phyloP scores from a whole-genome alignment of 495 filamentous ascomycete species.

The Neurospora sp. region DNA sequence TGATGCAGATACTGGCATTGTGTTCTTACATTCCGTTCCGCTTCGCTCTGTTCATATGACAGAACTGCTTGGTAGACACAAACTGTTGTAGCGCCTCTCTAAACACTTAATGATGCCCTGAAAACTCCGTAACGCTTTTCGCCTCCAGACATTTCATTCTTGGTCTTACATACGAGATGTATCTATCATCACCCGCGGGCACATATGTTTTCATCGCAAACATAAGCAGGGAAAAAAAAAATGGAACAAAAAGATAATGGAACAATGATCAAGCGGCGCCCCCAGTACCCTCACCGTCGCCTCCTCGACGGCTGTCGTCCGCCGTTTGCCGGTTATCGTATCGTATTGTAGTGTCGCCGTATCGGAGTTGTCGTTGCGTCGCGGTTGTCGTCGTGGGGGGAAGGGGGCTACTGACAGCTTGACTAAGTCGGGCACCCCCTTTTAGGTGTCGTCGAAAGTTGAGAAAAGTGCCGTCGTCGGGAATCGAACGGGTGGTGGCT shows the following conservation, averaged over 20 bases:
- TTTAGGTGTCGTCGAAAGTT: not conserved
- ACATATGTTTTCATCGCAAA: not conserved
- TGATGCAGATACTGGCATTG: not conserved
- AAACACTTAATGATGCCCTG: not conserved
- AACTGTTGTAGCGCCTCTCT: no score
- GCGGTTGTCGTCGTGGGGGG: no score
- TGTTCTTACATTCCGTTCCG: no score
- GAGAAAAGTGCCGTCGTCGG: not conserved
- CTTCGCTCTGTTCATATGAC: not conserved
- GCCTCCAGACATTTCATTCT: not conserved
- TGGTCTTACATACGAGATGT: not conserved
- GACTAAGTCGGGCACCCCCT: not conserved
- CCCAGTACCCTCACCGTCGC: not conserved
- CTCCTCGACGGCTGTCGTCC: not conserved
- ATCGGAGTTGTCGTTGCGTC: no score
- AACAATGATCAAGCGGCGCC: not conserved
- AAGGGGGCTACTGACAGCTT: not conserved
- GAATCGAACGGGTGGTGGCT: not conserved
- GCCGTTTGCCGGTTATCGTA: not conserved
- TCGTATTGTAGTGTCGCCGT: no score
- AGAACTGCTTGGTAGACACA: not conserved
- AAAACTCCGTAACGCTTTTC: not conserved
- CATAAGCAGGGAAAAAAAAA: not conserved
- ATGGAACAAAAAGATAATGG: not conserved
- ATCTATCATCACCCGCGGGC: not conserved